Evolutionary conservation across 2,329 filamentous ascomycete genomes (phyloP).

Genomic region (Fusarium zealandicum): DNA sequence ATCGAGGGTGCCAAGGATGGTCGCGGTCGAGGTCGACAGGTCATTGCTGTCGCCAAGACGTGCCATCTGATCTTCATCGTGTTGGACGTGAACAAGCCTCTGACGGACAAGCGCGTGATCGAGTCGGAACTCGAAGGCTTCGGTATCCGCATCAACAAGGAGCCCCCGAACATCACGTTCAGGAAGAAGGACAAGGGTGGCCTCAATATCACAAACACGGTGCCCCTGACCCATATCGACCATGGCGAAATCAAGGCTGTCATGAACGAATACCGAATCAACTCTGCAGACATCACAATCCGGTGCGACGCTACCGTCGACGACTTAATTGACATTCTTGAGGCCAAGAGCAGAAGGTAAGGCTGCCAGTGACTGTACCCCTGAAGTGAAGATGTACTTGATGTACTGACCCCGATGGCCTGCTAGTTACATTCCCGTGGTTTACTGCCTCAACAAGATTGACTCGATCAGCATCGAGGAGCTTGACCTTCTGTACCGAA

Average conservation of each 20-base stretch:
- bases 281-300: conserved; percentile 96
- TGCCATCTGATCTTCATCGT: conserved; percentile 99
- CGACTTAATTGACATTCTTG: conserved; percentile 93
- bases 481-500: conserved; percentile 92
- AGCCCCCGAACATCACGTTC: conserved; percentile 97
- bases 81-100: conserved; percentile 95
- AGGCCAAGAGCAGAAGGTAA: conserved; percentile 80
- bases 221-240: conserved; percentile 90
- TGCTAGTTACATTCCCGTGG: conserved; percentile 93
- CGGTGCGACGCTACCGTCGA: conserved; percentile 97
- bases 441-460: conserved; percentile 99
- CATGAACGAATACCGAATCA: conserved; percentile 96
- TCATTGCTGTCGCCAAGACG: conserved; percentile 98
- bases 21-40: conserved; percentile 95
- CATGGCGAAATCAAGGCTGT: conserved; percentile 97
- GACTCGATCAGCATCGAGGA: conserved; percentile 98
- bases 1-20: conserved; percentile 99
- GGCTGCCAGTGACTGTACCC: conserved; percentile 12
- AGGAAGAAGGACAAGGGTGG: conserved; percentile 99
- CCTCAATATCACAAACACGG: conserved; percentile 93
- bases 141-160: conserved; percentile 96
- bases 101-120: conserved; percentile 96
- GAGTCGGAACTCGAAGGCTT: conserved; percentile 96
- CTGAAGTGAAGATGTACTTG: not conserved
- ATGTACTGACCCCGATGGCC: conserved; percentile 22